A percentile compares a stretch with the other conserved stretches of the same genome.
These are phyloP conservation scores for Alternaria gaisen DNA, from an alignment of 2,329 filamentous ascomycete genomes.

Conservation along the genomic window DNA sequence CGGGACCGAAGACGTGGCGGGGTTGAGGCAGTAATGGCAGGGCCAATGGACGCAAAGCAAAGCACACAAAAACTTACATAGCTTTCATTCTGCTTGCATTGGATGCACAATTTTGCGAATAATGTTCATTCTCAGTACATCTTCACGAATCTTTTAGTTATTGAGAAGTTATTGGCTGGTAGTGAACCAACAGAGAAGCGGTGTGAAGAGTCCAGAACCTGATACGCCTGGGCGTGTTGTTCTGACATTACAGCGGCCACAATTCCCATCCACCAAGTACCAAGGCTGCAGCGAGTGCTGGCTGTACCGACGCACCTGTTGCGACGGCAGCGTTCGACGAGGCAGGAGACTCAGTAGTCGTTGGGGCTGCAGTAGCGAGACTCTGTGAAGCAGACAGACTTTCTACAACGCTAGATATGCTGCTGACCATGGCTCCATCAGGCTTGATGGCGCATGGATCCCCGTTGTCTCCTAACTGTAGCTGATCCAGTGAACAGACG, in stretches of 20 bases:
- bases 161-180: background rate
- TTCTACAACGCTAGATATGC: background rate
- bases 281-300: background rate
- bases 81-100: background rate
- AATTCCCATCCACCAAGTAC: background rate
- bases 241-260: background rate
- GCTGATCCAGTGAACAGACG: background rate
- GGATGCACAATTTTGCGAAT: background rate
- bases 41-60: background rate
- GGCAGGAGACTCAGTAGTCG: background rate
- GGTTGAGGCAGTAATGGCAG: background rate
- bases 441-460: background rate
- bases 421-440: background rate
- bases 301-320: background rate
- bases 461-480: background rate
- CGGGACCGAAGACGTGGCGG: background rate
- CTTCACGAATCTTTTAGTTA: background rate
- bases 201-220: background rate
- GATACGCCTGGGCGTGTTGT: background rate
- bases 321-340: background rate
- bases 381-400: conserved; percentile 1
- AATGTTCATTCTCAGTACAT: background rate
- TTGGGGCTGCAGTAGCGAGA: background rate
- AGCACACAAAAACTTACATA: background rate
- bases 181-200: background rate